phyloP scores from a whole-genome alignment of 2,329 filamentous ascomycete genomes.

The Neofusicoccum kwambonambiense region DNA sequence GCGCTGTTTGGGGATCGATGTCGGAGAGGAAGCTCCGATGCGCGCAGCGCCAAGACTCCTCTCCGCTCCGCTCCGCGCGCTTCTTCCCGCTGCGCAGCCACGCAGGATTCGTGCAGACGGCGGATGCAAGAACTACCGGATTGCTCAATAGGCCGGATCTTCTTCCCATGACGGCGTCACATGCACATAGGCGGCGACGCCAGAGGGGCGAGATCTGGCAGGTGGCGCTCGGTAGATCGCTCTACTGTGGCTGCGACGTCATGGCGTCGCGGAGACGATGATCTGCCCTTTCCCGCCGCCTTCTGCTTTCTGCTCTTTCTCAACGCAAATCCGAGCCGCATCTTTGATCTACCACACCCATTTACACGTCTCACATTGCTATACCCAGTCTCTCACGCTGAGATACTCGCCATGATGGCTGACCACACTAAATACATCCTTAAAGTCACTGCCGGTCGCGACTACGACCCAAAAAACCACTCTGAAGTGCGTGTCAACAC shows the following conservation, averaged over 20 bases:
- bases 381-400: neutral
- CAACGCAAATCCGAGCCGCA: neutral
- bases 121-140: no score
- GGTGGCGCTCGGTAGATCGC: constrained; percentile 1
- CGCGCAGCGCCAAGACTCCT: neutral
- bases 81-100: neutral
- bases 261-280: constrained; percentile 8
- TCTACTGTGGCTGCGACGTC: neutral
- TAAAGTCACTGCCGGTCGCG: constrained; percentile 75
- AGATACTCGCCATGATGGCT: constrained; percentile 42
- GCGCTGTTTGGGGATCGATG: constrained; percentile 10
- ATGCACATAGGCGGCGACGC: no score
- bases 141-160: no score
- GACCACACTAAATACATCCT: constrained; percentile 69
- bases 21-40: neutral
- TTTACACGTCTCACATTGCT: neutral
- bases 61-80: neutral
- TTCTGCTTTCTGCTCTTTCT: neutral
- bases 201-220: neutral
- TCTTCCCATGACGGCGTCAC: no score
- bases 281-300: neutral
- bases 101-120: no score
- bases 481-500: constrained; percentile 73
- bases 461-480: constrained; percentile 73
- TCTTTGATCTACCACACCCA: neutral